Evolutionary conservation across 225 moss, liverwort and hornwort species (phyloP).

Genomic region (Lunularia cruciata): DNA sequence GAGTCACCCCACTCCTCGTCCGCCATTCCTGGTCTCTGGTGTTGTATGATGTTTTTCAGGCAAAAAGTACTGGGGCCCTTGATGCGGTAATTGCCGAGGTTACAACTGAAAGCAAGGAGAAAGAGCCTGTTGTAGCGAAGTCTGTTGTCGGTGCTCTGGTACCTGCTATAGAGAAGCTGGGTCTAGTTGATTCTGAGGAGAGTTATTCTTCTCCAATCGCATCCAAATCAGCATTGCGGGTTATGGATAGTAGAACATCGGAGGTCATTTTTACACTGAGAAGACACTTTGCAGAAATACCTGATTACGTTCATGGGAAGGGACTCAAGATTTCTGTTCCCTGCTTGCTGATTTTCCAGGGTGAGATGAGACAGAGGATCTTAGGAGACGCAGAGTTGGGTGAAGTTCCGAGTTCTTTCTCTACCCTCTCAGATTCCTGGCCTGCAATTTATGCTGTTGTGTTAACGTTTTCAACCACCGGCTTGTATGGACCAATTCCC

Average conservation of each 20-base stretch:
- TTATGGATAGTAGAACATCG: slow-evolving; percentile 79
- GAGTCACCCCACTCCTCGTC: slow-evolving; percentile 66
- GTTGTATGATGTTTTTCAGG: slow-evolving; percentile 73
- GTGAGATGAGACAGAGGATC: slow-evolving; percentile 51
- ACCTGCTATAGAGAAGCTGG: slow-evolving; percentile 1
- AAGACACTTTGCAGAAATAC: slow-evolving; percentile 84
- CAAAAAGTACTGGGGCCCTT: slow-evolving; percentile 41
- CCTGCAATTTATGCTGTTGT: slow-evolving; percentile 94
- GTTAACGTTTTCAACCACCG: slow-evolving; percentile 73
- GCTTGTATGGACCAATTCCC: slow-evolving; percentile 84
- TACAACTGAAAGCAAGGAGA: background rate
- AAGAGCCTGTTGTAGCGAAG: slow-evolving; percentile 16
- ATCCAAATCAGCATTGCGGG: slow-evolving; percentile 52
- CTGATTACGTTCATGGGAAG: slow-evolving; percentile 66
- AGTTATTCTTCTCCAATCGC: background rate
- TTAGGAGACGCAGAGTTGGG: slow-evolving; percentile 43
- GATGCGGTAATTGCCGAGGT: slow-evolving; percentile 51
- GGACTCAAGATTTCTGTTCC: slow-evolving; percentile 80
- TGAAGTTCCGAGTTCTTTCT: slow-evolving; percentile 18
- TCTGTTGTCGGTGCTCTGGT: slow-evolving; percentile 2
- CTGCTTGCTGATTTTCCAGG: slow-evolving; percentile 65
- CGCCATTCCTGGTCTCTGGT: slow-evolving; percentile 97
- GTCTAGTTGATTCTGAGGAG: slow-evolving; percentile 5
- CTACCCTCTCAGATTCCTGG: slow-evolving; percentile 58
- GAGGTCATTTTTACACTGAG: slow-evolving; percentile 64